A percentile compares a stretch with the other conserved stretches of the same genome.
These are phyloP conservation scores for Alternaria atra DNA, from an alignment of 2,329 filamentous ascomycete species.

Conservation along the genomic window DNA sequence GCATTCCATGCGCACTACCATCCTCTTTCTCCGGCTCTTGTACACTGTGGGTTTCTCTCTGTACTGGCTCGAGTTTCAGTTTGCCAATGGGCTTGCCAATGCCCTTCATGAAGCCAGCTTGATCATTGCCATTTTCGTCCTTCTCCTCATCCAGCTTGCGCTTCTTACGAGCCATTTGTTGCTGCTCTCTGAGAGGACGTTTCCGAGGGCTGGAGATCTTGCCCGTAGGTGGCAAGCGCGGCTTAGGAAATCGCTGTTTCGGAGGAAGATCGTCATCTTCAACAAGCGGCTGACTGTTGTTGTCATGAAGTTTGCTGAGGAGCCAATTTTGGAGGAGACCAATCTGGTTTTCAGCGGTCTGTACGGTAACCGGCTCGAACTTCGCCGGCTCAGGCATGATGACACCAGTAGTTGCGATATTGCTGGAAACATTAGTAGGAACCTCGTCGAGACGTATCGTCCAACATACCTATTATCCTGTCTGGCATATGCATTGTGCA, in stretches of 20 bases:
- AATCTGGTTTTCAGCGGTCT: slow-evolving; percentile 81
- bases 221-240: slow-evolving; percentile 73
- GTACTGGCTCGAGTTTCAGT: slow-evolving; percentile 57
- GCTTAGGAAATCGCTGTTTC: slow-evolving; percentile 79
- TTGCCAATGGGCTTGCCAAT: slow-evolving; percentile 66
- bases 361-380: slow-evolving; percentile 79
- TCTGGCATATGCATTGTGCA: slow-evolving; percentile 84
- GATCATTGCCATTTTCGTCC: slow-evolving; percentile 46
- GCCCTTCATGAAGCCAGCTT: slow-evolving; percentile 41
- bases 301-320: slow-evolving; percentile 84
- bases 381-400: slow-evolving; percentile 74
- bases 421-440: slow-evolving; percentile 55
- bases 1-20: slow-evolving; percentile 74
- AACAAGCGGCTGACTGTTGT: slow-evolving; percentile 80
- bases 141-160: slow-evolving; percentile 70
- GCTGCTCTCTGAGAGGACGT: slow-evolving; percentile 80
- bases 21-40: slow-evolving; percentile 72
- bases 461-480: slow-evolving; percentile 68
- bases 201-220: slow-evolving; percentile 90
- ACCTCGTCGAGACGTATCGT: slow-evolving; percentile 4
- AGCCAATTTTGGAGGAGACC: slow-evolving; percentile 93
- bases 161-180: slow-evolving; percentile 86
- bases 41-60: slow-evolving; percentile 69
- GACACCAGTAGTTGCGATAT: slow-evolving; percentile 65
- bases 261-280: slow-evolving; percentile 95